Conservation (phyloP, 345 rosid species). For the Dovyalis caffra region DNA sequence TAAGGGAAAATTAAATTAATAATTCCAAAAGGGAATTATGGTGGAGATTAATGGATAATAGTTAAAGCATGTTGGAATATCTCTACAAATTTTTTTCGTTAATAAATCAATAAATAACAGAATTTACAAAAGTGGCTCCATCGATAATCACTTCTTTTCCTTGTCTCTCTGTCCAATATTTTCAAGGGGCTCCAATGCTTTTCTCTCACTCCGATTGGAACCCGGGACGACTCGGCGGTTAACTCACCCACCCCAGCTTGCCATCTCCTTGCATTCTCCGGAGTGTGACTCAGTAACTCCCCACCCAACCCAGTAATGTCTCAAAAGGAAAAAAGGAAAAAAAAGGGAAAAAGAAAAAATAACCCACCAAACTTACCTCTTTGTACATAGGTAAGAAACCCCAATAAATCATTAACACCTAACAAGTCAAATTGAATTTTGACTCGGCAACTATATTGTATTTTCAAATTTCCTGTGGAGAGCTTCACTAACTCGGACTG, state of each 20-base stretch:
- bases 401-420: not conserved
- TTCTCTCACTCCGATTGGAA: constrained; percentile 10
- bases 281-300: not conserved
- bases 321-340: not conserved
- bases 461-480: not conserved
- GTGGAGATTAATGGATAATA: not conserved
- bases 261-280: constrained; percentile 19
- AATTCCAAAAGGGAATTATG: not conserved
- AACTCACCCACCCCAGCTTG: constrained; percentile 9
- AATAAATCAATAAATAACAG: constrained; percentile 15
- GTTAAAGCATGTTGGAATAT: constrained; percentile 5
- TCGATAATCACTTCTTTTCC: not conserved
- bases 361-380: not conserved
- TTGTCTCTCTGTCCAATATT: not conserved
- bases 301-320: not conserved
- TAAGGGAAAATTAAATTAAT: not conserved
- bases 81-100: constrained; percentile 3
- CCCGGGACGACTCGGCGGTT: constrained; percentile 32
- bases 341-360: not conserved
- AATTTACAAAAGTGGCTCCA: constrained; percentile 12
- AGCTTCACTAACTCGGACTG: constrained; percentile 15
- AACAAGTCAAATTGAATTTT: not conserved
- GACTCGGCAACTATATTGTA: constrained; percentile 4
- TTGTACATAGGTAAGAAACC: constrained; percentile 2
- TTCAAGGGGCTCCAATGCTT: not conserved